These are phyloP conservation scores for Rosellinia necatrix DNA, from an alignment of 2,329 filamentous ascomycete species.

Conservation along the genomic window DNA sequence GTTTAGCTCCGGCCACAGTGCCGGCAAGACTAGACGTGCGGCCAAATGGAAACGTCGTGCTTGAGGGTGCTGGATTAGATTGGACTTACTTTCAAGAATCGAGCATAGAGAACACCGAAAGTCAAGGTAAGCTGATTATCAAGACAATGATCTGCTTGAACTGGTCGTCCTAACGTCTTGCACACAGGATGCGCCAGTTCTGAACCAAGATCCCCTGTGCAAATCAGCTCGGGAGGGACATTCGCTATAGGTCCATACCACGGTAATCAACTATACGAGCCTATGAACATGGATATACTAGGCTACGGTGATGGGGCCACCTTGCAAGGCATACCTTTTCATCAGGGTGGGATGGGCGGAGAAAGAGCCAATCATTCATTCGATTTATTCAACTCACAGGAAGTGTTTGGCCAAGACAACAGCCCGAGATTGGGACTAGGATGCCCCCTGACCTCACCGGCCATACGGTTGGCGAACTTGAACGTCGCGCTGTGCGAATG, in stretches of 20 bases:
- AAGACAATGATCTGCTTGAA: not conserved
- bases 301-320: not conserved
- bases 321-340: not conserved
- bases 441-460: not conserved
- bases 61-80: not conserved
- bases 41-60: not conserved
- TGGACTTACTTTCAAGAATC: not conserved
- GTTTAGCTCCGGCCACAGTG: conserved; percentile 2
- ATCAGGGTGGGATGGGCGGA: not conserved
- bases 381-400: not conserved
- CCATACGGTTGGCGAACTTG: conserved; percentile 8
- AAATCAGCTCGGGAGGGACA: too few relatives aligned
- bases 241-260: not conserved
- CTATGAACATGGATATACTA: not conserved
- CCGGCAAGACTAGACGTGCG: not conserved
- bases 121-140: not conserved
- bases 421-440: not conserved
- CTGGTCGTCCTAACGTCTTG: not conserved
- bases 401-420: not conserved
- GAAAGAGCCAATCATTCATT: not conserved
- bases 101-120: not conserved
- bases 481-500: conserved; percentile 22
- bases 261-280: not conserved
- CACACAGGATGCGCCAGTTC: not conserved
- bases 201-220: not conserved